Conservation (phyloP, 306 rosid species). For the Abrus precatorius region DNA sequence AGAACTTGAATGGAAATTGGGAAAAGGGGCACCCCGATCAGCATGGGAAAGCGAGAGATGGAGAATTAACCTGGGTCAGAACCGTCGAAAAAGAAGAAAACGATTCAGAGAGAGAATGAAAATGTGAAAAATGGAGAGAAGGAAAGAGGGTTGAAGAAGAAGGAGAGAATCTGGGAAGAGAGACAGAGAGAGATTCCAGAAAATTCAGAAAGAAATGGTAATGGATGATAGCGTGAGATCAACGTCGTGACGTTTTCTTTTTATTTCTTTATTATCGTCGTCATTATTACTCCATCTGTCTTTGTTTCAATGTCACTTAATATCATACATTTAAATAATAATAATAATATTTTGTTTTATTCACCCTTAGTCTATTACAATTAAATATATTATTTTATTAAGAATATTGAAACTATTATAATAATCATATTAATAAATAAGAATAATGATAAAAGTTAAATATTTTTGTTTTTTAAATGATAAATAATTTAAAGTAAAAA, state of each 20-base stretch:
- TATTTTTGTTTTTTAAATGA: no score
- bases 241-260: constrained; percentile 31
- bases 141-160: constrained; percentile 27
- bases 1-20: constrained; percentile 19
- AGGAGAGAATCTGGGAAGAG: background rate
- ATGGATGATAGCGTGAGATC: constrained; percentile 44
- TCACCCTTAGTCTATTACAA: no score
- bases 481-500: no score
- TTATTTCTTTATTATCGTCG: background rate
- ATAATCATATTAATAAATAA: no score
- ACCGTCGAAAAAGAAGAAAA: constrained; percentile 9
- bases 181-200: constrained; percentile 33
- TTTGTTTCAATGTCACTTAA: no score
- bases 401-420: no score
- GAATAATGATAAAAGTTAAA: no score
- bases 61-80: constrained; percentile 32
- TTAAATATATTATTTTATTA: no score
- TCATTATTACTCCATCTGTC: background rate
- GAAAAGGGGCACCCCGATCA: background rate
- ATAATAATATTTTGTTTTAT: no score
- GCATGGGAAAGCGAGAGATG: background rate
- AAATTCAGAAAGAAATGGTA: constrained; percentile 21
- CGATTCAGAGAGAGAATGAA: constrained; percentile 19
- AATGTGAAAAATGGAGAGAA: background rate
- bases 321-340: no score